Base-by-base conservation (phyloP, 1,284 basidiomycete species). In the Ustilago lituana region DNA sequence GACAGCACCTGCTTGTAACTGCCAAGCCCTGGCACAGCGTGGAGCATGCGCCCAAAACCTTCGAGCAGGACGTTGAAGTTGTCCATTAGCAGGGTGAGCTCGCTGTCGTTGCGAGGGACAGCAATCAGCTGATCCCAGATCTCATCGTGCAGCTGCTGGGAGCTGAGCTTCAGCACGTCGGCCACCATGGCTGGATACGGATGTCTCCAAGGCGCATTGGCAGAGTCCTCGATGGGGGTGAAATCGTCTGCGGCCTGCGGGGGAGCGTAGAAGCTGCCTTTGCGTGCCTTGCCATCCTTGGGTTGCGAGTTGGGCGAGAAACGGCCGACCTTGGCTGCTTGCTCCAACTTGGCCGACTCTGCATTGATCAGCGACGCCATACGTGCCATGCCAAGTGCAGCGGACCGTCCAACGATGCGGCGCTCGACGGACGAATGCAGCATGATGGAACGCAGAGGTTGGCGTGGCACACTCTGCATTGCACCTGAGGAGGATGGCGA, bases 181-280 rank as follows among this genome's bases (percentile, higher is more conserved):
- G 69, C 69, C 3, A 64, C 59, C 53, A 72, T 63, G 3, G 61
- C 53, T 5, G 69, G 69, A 36, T 72, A 72, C 0, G 69, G 69
- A 31, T 72, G 69, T 0, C 64, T 24, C 69, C 69, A 72, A 11
- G 69, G 69, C 2, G 68, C 68, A 15, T 61, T 56, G 10, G 55
- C 55, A 1, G 55, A 59, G 11, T 66, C 68, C 36, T 71, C 68
- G 40, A 71, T 65, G 0, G 61, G 67, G 4, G 48, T 65, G 29
- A 45, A 54, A 19, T 52, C 44, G 14, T 40, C 38, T 5, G 29
- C 45, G 11, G 24, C 14, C 1, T 20, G 3, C 1, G 39, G 6
- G 0, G 49, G n/a, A 0, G 55, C 51, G 45, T 69, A 69, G 36
- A 63, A 59, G 23, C 22, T 23, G 5, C 65, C 59, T 45, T 62